These are phyloP conservation scores for Colletotrichum tropicale DNA, from an alignment of 2,329 filamentous ascomycete genomes.

Conservation along the genomic window DNA sequence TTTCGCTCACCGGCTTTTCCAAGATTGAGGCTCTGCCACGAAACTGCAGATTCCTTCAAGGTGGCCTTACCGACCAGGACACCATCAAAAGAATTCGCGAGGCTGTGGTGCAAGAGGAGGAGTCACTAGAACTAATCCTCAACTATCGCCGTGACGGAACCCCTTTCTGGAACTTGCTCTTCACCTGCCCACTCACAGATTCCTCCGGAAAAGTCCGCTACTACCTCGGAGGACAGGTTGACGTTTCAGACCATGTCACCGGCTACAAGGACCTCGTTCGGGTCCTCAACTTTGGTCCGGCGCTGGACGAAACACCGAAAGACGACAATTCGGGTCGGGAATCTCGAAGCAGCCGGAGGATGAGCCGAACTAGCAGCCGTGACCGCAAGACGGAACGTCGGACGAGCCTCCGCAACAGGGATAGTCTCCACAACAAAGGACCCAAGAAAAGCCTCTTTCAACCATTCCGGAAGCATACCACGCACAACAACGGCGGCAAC, in stretches of 20 bases:
- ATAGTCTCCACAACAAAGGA: conserved; percentile 23
- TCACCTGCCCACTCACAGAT: conserved; percentile 56
- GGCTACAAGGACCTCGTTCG: conserved; percentile 54
- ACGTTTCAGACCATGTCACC: conserved; percentile 59
- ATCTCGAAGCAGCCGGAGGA: not conserved
- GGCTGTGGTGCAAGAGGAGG: conserved; percentile 44
- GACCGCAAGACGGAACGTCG: conserved; percentile 16
- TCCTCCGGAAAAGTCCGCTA: conserved; percentile 50
- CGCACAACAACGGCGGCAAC: conserved; percentile 16
- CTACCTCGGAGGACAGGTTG: conserved; percentile 62
- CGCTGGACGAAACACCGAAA: conserved; percentile 7
- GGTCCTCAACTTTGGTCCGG: conserved; percentile 45
- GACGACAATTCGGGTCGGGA: not conserved
- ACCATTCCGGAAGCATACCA: conserved; percentile 31
- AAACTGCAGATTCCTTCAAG: conserved; percentile 57
- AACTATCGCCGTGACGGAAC: conserved; percentile 56
- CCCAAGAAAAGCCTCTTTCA: conserved; percentile 37
- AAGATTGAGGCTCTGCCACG: conserved; percentile 51
- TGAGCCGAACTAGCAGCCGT: conserved; percentile 12
- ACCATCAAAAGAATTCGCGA: conserved; percentile 45
- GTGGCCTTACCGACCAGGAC: conserved; percentile 46
- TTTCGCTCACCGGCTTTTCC: conserved; percentile 54
- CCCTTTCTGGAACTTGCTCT: conserved; percentile 63
- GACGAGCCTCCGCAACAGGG: conserved; percentile 14
- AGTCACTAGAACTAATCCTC: conserved; percentile 53